These are phyloP conservation scores for Colletotrichum agaves DNA, from an alignment of 2,329 filamentous ascomycete species.

Conservation along the genomic window DNA sequence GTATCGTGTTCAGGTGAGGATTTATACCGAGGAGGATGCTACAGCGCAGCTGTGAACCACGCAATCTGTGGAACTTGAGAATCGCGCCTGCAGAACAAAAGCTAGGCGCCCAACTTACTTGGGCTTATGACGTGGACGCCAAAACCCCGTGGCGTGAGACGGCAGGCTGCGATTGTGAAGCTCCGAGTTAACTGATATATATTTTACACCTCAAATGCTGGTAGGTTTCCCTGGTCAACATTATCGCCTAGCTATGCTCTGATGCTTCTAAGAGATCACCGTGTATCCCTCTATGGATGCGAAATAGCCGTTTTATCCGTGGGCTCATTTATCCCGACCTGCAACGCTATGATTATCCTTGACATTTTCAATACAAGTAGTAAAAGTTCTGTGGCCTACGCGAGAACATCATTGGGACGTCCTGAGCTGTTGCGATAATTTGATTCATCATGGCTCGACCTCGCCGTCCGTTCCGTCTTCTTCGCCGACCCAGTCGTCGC, in stretches of 20 bases:
- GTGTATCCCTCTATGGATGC: conserved; percentile 15
- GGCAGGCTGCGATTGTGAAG: too few relatives aligned
- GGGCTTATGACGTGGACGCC: too few relatives aligned
- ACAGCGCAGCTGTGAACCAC: too few relatives aligned
- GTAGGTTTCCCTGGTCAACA: conserved; percentile 12
- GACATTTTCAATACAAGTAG: conserved; percentile 9
- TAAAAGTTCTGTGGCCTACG: conserved; percentile 1
- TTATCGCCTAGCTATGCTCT: conserved; percentile 3
- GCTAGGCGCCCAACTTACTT: too few relatives aligned
- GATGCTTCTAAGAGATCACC: not conserved
- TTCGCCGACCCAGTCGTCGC: conserved; percentile 62
- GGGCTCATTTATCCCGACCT: not conserved
- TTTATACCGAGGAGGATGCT: too few relatives aligned
- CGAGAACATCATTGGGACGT: not conserved
- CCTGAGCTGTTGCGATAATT: not conserved
- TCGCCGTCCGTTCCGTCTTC: conserved; percentile 44
- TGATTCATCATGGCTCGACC: conserved; percentile 21
- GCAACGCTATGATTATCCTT: conserved; percentile 27
- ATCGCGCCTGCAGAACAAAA: too few relatives aligned
- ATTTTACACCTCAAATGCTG: not conserved
- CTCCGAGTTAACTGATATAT: too few relatives aligned
- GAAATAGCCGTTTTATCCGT: conserved; percentile 14
- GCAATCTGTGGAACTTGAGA: too few relatives aligned
- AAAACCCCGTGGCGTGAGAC: too few relatives aligned
- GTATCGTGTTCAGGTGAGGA: too few relatives aligned